Evolutionary conservation across 129 eudicot species (phyloP).

Genomic region (Helianthus tuberosus): DNA sequence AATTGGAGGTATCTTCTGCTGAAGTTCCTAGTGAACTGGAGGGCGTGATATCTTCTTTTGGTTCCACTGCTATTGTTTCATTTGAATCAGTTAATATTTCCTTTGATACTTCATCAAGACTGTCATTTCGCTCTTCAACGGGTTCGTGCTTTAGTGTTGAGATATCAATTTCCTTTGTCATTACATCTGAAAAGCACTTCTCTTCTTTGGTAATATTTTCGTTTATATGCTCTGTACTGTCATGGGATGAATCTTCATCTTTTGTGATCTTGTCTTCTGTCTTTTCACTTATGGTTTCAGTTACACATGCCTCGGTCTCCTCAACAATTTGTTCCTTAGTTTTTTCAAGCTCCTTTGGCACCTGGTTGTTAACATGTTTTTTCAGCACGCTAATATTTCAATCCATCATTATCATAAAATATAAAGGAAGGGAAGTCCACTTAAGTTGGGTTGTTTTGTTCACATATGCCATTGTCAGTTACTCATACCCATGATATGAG

Average conservation of each 20-base stretch:
- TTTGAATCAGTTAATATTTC: slow-evolving; percentile 23
- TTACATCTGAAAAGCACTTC: slow-evolving; percentile 18
- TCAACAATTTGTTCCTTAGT: slow-evolving; percentile 21
- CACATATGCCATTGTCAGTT: neutral
- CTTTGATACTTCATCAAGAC: slow-evolving; percentile 28
- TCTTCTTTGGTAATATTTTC: slow-evolving; percentile 19
- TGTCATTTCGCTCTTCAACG: slow-evolving; percentile 20
- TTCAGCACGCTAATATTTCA: slow-evolving; percentile 1
- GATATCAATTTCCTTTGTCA: slow-evolving; percentile 27
- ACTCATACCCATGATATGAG: neutral
- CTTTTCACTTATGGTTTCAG: slow-evolving; percentile 23
- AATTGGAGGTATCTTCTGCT: slow-evolving; percentile 13
- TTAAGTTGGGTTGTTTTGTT: no score
- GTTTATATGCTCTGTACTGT: slow-evolving; percentile 17
- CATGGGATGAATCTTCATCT: slow-evolving; percentile 26
- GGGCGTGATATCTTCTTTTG: slow-evolving; percentile 30
- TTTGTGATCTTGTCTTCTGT: slow-evolving; percentile 25
- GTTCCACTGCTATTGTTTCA: slow-evolving; percentile 33
- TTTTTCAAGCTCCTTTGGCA: slow-evolving; percentile 22
- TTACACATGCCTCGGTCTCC: slow-evolving; percentile 21
- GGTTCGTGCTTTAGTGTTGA: slow-evolving; percentile 26
- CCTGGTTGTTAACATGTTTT: slow-evolving; percentile 20
- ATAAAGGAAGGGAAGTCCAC: no score
- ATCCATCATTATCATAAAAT: no score
- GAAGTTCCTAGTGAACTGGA: slow-evolving; percentile 24